Percentiles rank a stretch among this genome's conserved stretches.
Evolutionary conservation across 176 grass and related monocot genomes (phyloP).

Genomic region (Hordeum vulgare): MorexV3_pseudomolecules_assembly NC_058524.1:584169140-584169639

Average conservation of each 20-base stretch:
- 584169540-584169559: neutral
- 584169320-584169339: conserved; percentile 82
- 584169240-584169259: neutral
- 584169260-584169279: conserved; percentile 27
- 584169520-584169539: neutral
- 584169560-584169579: neutral
- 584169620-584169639: neutral
- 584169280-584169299: conserved; percentile 52
- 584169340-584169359: conserved; percentile 66
- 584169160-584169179: neutral
- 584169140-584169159: neutral
- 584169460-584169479: conserved; percentile 62
- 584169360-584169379: conserved; percentile 57
- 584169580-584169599: neutral
- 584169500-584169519: neutral
- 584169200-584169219: neutral
- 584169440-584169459: conserved; percentile 65
- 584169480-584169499: conserved; percentile 36
- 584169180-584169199: neutral
- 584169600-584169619: neutral
- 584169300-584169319: conserved; percentile 50
- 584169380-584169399: conserved; percentile 64
- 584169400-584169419: conserved; percentile 64
- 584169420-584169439: conserved; percentile 53
- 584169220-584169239: neutral